Percentiles rank a stretch among this genome's conserved stretches.
Evolutionary conservation across 2,329 filamentous ascomycete genomes (phyloP).

Genomic region (Dendrostoma leiphaemia): DNA sequence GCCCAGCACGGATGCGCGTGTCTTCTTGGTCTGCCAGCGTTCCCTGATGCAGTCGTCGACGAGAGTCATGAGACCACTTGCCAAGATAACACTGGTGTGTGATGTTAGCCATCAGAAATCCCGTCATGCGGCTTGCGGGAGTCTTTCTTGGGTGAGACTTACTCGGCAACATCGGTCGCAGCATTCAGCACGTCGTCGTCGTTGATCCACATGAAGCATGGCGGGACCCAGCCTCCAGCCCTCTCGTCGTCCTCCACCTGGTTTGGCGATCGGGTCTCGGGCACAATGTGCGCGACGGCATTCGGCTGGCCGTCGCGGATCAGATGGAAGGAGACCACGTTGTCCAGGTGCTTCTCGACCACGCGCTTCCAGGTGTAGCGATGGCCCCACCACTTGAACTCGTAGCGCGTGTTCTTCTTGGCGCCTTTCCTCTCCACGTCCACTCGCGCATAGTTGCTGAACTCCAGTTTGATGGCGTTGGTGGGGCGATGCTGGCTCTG

Average conservation of each 20-base stretch:
- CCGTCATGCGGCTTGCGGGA: slow-evolving; percentile 5
- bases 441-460: slow-evolving; percentile 94
- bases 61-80: slow-evolving; percentile 84
- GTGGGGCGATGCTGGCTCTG: slow-evolving; percentile 49
- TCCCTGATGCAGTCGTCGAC: slow-evolving; percentile 89
- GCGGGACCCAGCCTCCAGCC: slow-evolving; percentile 86
- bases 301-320: slow-evolving; percentile 61
- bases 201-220: slow-evolving; percentile 87
- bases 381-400: slow-evolving; percentile 91
- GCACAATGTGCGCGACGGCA: slow-evolving; percentile 80
- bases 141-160: slow-evolving; percentile 33
- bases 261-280: slow-evolving; percentile 69
- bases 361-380: slow-evolving; percentile 81
- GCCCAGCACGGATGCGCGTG: slow-evolving; percentile 34
- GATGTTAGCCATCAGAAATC: slow-evolving; percentile 26
- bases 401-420: slow-evolving; percentile 69
- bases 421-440: slow-evolving; percentile 69
- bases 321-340: slow-evolving; percentile 74
- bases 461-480: slow-evolving; percentile 85
- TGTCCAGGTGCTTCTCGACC: slow-evolving; percentile 62
- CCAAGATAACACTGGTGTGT: slow-evolving; percentile 70
- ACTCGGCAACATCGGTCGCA: slow-evolving; percentile 84
- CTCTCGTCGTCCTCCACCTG: slow-evolving; percentile 70
- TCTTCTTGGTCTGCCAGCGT: slow-evolving; percentile 60
- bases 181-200: slow-evolving; percentile 68